These are phyloP conservation scores for Glutinoglossum americanum DNA, from an alignment of 495 filamentous ascomycete species.

Conservation along the genomic window DNA sequence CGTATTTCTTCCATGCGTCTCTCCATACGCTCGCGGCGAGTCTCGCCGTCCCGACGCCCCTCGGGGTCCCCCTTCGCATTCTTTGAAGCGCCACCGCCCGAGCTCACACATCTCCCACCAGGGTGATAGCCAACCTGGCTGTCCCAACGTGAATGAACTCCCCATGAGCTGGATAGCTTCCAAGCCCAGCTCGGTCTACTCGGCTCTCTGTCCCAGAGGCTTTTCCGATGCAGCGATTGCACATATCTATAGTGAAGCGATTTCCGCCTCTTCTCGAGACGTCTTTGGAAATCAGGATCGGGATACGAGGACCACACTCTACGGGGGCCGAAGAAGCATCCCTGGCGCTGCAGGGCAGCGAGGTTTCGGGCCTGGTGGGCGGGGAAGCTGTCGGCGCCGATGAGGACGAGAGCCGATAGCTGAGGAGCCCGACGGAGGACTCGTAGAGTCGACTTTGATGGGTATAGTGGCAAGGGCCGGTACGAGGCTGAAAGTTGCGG, in stretches of 20 bases:
- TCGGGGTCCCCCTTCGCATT: neutral
- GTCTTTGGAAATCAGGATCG: neutral
- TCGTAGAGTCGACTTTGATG: neutral
- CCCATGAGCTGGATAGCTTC: constrained; percentile 1
- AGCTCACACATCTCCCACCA: neutral
- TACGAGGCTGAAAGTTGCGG: neutral
- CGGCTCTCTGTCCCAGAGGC: constrained; percentile 1
- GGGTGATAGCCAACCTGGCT: neutral
- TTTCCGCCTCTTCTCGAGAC: constrained; percentile 1
- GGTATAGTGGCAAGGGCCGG: neutral
- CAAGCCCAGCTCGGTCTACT: neutral
- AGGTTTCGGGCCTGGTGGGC: neutral
- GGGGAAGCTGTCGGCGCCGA: neutral
- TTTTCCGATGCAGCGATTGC: neutral
- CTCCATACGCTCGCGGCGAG: neutral
- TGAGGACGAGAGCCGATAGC: neutral
- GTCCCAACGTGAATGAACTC: neutral
- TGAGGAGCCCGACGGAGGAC: neutral
- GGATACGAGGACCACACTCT: constrained; percentile 4
- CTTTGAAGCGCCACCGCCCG: neutral
- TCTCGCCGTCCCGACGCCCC: neutral
- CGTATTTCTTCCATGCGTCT: neutral
- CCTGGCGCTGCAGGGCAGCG: neutral
- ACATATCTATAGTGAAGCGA: constrained; percentile 2
- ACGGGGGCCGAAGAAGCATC: constrained; percentile 2